Percentiles rank a stretch among this genome's conserved stretches.
Evolutionary conservation across 306 rosid genomes (phyloP).

Genomic region (Comarum palustre): DNA sequence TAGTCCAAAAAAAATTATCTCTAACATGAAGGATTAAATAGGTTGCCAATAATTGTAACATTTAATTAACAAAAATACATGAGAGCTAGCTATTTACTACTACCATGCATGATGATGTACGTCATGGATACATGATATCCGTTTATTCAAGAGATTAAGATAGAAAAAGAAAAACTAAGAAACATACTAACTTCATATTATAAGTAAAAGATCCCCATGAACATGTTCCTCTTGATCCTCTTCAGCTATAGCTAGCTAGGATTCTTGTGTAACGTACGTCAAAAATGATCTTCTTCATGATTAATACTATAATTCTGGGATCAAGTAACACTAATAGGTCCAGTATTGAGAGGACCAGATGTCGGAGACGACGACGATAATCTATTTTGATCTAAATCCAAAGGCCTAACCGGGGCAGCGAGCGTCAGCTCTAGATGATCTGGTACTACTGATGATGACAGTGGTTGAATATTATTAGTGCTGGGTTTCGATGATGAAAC

Average conservation of each 20-base stretch:
- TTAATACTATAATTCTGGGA: not conserved
- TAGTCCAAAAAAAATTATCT: not conserved
- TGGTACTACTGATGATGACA: conserved; percentile 33
- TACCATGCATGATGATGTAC: not conserved
- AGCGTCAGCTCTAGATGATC: conserved; percentile 78
- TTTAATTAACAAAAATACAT: not conserved
- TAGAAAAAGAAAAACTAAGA: not conserved
- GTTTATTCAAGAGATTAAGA: not conserved
- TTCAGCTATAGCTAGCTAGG: not conserved
- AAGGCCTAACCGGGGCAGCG: conserved; percentile 46
- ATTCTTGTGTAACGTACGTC: not conserved
- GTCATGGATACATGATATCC: not conserved
- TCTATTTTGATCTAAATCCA: conserved; percentile 38
- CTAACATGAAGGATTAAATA: not conserved
- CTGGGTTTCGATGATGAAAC: conserved; percentile 9
- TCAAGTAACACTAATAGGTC: conserved; percentile 54
- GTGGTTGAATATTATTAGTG: conserved; percentile 1
- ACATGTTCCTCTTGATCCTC: not conserved
- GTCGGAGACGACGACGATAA: conserved; percentile 24
- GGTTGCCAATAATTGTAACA: not conserved
- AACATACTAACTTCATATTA: not conserved
- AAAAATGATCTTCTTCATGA: not conserved
- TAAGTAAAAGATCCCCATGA: not conserved
- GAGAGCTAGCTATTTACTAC: not conserved
- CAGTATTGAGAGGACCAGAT: conserved; percentile 30